A percentile compares a stretch with the other conserved stretches of the same genome.
Evolutionary conservation across 768 basidiomycete species (phyloP).

Genomic region (Auriscalpium microsporum): DNA sequence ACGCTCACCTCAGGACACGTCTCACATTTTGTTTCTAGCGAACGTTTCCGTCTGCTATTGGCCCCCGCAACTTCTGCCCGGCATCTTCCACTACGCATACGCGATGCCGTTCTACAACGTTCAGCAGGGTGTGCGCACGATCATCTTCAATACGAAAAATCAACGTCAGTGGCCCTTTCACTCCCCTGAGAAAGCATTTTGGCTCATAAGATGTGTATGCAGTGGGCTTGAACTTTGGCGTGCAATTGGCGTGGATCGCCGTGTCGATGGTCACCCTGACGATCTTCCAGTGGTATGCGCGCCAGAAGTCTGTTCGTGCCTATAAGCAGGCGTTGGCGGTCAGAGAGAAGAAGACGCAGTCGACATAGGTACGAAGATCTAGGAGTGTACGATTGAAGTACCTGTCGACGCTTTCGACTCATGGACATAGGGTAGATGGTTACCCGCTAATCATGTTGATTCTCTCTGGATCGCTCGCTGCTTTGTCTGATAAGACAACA

Average conservation of each 20-base stretch:
- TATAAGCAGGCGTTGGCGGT: neutral
- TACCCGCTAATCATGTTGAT: too few species aligned
- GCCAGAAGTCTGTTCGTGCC: slow-evolving; percentile 7
- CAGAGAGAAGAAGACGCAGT: too few species aligned
- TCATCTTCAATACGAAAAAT: slow-evolving; percentile 59
- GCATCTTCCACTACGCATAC: slow-evolving; percentile 57
- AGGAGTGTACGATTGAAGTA: too few species aligned
- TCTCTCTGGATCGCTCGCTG: too few species aligned
- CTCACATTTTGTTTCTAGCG: slow-evolving; percentile 21
- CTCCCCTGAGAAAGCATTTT: neutral
- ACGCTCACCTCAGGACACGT: too few species aligned
- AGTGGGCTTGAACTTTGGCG: slow-evolving; percentile 59
- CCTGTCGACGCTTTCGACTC: too few species aligned
- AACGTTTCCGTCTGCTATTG: slow-evolving; percentile 51
- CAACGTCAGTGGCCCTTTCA: slow-evolving; percentile 33
- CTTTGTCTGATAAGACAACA: too few species aligned
- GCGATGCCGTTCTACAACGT: slow-evolving; percentile 69
- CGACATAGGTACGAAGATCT: too few species aligned
- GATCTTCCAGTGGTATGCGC: slow-evolving; percentile 37
- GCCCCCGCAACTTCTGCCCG: slow-evolving; percentile 52
- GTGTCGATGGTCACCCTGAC: slow-evolving; percentile 48
- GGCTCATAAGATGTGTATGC: neutral
- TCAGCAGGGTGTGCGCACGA: slow-evolving; percentile 46
- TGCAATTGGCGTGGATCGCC: slow-evolving; percentile 47
- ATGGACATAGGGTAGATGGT: too few species aligned